Evolutionary conservation across 768 basidiomycete species (phyloP), one percentile per base, ranked within the genome.

Genomic region (Mycena belliarum): DNA sequence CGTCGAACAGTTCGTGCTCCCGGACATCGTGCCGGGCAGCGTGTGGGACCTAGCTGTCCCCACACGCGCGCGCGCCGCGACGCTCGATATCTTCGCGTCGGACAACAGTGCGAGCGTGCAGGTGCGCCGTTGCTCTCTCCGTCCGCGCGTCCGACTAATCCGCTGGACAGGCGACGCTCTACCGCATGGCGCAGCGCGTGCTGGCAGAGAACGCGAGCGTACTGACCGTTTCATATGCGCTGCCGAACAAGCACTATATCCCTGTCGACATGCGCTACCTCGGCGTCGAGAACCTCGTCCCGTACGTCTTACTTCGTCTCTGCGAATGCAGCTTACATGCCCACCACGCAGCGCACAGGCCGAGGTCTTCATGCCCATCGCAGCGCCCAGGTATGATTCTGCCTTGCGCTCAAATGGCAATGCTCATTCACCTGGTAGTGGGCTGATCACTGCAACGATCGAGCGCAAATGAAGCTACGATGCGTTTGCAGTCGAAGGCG

Each of bases 201-300:
- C 73, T 97, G 26, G 72, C 72, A 2, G 85, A 89, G 69, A 88
- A 93, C 65, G 70, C 71, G 3, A 75, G 75, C 2, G 78, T 97
- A 14, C 68, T 79, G 41, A 72, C 72, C 3, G 88, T 91, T 29
- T 78, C 80, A 15, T 97, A 96, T 73, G 72, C 75, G 41, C 79
- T 97, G 3, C 95, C 96, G 2, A 98, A 98, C 78, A 93, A 95
- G 74, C 95, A 97, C 69, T 98, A 96, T 71, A 83, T 97, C 64
- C 90, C 91, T 0, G 91, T 95, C 45, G 85, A 91, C 70, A 88
- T 93, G 86, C 73, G 72, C 51, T 91, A 91, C 59, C 73, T 89
- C 42, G 84, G 83, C 2, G 68, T 89, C 10, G 88, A 91, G 64
- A 92, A 93, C 67, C 62, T 81, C 37, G 84, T 83, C 3, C 85